These are phyloP conservation scores for Scutellaria barbata DNA, from an alignment of 257 asterid genomes.

Conservation along the genomic window DNA sequence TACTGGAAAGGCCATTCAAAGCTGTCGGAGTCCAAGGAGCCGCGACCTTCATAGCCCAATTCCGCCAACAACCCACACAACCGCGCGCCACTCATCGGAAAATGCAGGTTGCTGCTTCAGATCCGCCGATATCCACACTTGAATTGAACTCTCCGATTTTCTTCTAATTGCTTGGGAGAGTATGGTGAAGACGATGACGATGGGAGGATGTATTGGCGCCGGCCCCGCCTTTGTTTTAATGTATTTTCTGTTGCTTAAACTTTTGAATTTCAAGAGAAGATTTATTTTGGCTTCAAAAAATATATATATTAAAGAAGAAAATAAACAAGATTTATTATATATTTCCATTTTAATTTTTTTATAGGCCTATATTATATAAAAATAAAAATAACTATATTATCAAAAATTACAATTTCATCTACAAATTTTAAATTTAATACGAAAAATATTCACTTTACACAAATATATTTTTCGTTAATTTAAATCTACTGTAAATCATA, in stretches of 20 bases:
- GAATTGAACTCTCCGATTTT: constrained; percentile 12
- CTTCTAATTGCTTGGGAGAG: constrained; percentile 26
- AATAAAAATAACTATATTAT: too few relatives aligned
- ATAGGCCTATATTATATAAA: too few relatives aligned
- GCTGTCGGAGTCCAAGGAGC: constrained; percentile 84
- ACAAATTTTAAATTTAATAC: too few relatives aligned
- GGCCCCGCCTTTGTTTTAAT: constrained; percentile 41
- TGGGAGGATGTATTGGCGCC: constrained; percentile 47
- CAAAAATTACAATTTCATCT: too few relatives aligned
- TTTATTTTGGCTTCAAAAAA: neutral
- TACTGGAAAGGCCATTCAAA: constrained; percentile 99
- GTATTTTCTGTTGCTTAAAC: constrained; percentile 20
- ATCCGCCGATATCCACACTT: constrained; percentile 38
- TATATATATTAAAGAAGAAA: too few relatives aligned
- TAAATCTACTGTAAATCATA: too few relatives aligned
- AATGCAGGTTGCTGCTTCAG: constrained; percentile 37
- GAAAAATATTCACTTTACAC: too few relatives aligned
- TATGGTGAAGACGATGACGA: neutral
- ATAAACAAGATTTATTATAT: neutral
- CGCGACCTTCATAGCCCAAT: constrained; percentile 80
- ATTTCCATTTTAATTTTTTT: neutral
- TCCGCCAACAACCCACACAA: constrained; percentile 80
- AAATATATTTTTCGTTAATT: too few relatives aligned
- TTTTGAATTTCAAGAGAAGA: constrained; percentile 38
- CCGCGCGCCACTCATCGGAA: constrained; percentile 73